Percentiles rank a stretch among this genome's conserved stretches.
These are phyloP conservation scores for Thalassiosira mediterranea DNA, from an alignment of 352 stramenopile species.

Conservation along the genomic window DNA sequence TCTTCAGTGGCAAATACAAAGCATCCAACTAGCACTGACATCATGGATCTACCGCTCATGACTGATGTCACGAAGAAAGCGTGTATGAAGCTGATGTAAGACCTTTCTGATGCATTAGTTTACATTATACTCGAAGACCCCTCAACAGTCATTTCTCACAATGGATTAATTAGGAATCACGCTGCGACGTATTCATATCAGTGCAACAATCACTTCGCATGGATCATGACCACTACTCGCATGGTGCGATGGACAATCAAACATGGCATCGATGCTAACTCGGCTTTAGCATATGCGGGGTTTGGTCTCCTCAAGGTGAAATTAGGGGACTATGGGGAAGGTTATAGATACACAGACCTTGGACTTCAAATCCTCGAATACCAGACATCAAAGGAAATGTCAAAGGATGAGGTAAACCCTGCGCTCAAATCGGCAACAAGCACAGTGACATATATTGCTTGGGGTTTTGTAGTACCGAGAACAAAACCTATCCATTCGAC, in stretches of 20 bases:
- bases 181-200: neutral
- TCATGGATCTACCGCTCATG: neutral
- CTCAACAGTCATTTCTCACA: too few relatives aligned
- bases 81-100: slow-evolving; percentile 1
- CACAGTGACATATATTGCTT: slow-evolving; percentile 1
- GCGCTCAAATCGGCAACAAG: neutral
- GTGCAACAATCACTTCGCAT: neutral
- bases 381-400: too few relatives aligned
- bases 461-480: neutral
- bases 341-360: neutral
- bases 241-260: neutral
- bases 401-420: too few relatives aligned
- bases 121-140: too few relatives aligned
- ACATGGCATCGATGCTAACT: neutral
- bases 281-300: neutral
- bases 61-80: neutral
- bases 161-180: neutral
- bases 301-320: neutral
- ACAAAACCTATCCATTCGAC: neutral
- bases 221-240: neutral
- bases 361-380: slow-evolving; percentile 11
- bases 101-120: neutral
- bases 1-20: slow-evolving; percentile 10
- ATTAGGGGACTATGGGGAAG: neutral
- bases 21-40: neutral